phyloP scores from a whole-genome alignment of 257 asterid species.

The Cynanchum wilfordii region DNA sequence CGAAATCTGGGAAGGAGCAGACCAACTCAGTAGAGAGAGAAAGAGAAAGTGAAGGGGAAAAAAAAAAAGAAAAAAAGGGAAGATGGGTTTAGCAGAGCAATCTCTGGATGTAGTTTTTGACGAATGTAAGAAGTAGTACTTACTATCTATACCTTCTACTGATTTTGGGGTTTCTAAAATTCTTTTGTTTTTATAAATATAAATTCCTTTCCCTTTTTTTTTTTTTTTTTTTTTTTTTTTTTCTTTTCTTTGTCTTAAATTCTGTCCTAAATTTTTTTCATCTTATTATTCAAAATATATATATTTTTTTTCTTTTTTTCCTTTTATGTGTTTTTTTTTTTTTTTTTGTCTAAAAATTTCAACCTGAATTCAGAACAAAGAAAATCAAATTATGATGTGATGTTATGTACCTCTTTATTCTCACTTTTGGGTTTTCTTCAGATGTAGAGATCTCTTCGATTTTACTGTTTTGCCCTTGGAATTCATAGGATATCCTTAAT shows the following conservation, averaged over 20 bases:
- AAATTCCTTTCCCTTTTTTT: not conserved
- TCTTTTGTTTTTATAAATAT: slow-evolving; percentile 8
- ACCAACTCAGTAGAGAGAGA: slow-evolving; percentile 22
- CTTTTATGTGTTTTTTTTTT: too few relatives aligned
- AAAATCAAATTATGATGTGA: not conserved
- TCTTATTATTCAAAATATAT: not conserved
- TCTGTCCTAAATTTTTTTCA: not conserved
- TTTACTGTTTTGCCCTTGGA: slow-evolving; percentile 13
- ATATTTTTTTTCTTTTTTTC: not conserved
- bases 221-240: not conserved
- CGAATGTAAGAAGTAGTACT: not conserved
- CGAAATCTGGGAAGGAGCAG: slow-evolving; percentile 33
- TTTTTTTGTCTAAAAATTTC: slow-evolving; percentile 7
- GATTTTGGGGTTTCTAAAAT: slow-evolving; percentile 6
- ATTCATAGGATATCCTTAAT: not conserved
- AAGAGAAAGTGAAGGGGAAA: slow-evolving; percentile 20
- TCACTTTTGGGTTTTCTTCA: slow-evolving; percentile 18
- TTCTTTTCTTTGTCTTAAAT: not conserved
- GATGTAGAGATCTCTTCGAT: slow-evolving; percentile 7
- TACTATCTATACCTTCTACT: not conserved
- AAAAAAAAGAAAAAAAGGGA: slow-evolving; percentile 15
- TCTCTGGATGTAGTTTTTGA: slow-evolving; percentile 27
- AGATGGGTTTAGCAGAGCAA: slow-evolving; percentile 24
- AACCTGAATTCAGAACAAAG: not conserved
- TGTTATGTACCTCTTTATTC: slow-evolving; percentile 16